Evolutionary conservation across 352 stramenopile genomes (phyloP).

Genomic region (Phytophthora chlamydospora): DNA sequence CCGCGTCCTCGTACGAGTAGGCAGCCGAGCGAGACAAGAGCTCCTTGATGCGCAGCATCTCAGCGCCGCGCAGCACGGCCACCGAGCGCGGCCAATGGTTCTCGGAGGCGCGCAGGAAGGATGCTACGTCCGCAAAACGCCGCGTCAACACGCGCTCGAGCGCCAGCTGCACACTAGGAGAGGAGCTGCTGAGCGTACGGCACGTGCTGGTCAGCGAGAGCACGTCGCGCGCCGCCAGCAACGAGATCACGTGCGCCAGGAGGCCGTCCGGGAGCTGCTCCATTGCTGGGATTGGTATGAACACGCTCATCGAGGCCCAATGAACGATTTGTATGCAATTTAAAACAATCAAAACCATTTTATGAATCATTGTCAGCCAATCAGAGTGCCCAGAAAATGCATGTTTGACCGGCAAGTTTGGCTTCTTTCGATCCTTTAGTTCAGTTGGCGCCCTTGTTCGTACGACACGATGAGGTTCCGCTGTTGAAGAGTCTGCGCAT

Average conservation of each 20-base stretch:
- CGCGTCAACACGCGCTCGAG: conserved; percentile 65
- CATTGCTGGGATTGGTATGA: too few species aligned
- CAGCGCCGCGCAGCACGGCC: conserved; percentile 59
- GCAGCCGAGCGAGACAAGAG: conserved; percentile 45
- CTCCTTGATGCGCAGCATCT: conserved; percentile 71
- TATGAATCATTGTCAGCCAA: too few species aligned
- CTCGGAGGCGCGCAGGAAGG: conserved; percentile 59
- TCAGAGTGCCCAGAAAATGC: too few species aligned
- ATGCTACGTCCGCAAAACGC: conserved; percentile 57
- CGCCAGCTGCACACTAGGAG: conserved; percentile 51
- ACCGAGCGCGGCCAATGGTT: conserved; percentile 64
- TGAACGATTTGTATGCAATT: too few species aligned
- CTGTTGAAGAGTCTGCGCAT: conserved; percentile 35
- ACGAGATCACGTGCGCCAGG: conserved; percentile 65
- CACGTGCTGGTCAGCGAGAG: conserved; percentile 55
- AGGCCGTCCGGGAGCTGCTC: conserved; percentile 61
- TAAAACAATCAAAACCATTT: too few species aligned
- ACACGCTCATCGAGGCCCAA: too few species aligned
- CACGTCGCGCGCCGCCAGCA: conserved; percentile 66
- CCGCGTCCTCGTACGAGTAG: conserved; percentile 49
- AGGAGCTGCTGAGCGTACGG: conserved; percentile 39
- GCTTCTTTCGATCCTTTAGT: too few species aligned
- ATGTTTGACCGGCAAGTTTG: too few species aligned
- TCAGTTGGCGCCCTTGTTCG: neutral
- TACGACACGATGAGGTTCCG: conserved; percentile 17